A percentile compares a stretch with the other conserved stretches of the same genome.
phyloP scores from a whole-genome alignment of 2,329 filamentous ascomycete genomes.

The Scorias spongiosa region DNA sequence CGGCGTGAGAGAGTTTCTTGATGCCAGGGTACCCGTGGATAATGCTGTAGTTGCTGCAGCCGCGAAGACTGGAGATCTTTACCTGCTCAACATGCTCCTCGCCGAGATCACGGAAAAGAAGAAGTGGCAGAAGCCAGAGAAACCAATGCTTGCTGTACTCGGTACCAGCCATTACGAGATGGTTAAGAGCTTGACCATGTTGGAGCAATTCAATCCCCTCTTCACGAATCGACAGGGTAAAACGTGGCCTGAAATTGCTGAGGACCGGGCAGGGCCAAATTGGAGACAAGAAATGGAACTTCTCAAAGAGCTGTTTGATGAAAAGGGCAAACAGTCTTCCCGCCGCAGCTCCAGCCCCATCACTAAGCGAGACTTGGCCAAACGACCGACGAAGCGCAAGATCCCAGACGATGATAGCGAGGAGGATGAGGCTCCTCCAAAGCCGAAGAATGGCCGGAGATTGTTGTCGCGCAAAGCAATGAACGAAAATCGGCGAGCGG shows the following conservation, averaged over 20 bases:
- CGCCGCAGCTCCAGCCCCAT: conserved; percentile 21
- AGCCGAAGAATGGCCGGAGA: conserved; percentile 18
- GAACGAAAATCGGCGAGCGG: conserved; percentile 15
- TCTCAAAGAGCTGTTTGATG: conserved; percentile 60
- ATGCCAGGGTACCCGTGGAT: conserved; percentile 37
- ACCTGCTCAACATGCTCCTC: conserved; percentile 61
- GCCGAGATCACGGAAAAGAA: conserved; percentile 41
- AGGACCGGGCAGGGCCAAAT: conserved; percentile 65
- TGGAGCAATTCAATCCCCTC: conserved; percentile 61
- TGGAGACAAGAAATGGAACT: conserved; percentile 81
- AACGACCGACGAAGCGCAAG: conserved; percentile 1
- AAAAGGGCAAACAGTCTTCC: conserved; percentile 14
- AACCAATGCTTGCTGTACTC: conserved; percentile 87
- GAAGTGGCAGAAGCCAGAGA: conserved; percentile 57
- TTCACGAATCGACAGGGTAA: conserved; percentile 56
- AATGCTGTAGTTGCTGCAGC: conserved; percentile 81
- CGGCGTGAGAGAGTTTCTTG: conserved; percentile 33
- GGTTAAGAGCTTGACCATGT: conserved; percentile 37
- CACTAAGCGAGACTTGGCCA: conserved; percentile 14
- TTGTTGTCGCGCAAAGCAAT: conserved; percentile 22
- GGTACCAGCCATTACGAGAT: conserved; percentile 77
- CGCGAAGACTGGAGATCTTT: conserved; percentile 78
- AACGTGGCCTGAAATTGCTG: conserved; percentile 76
- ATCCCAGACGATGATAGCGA: conserved; percentile 5
- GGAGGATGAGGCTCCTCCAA: conserved; percentile 12